A percentile compares a stretch with the other conserved stretches of the same genome.
phyloP scores from a whole-genome alignment of 768 basidiomycete species.

The Podaxis pistillaris region DNA sequence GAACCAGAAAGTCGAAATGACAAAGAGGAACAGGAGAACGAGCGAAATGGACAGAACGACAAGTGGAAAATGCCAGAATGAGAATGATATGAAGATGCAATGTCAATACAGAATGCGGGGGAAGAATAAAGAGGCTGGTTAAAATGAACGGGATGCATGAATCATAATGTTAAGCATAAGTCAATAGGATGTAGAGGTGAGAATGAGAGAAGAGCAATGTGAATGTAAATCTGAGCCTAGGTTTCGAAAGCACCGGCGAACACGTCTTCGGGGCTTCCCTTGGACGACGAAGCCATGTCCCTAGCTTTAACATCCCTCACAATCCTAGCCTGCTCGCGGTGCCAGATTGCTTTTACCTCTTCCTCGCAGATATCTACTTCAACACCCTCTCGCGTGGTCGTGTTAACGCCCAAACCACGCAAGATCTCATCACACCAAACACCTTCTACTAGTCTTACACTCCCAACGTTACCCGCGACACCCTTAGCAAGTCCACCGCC shows the following conservation, averaged over 20 bases:
- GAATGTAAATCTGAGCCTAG: background rate
- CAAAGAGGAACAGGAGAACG: background rate
- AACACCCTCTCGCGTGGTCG: conserved; percentile 16
- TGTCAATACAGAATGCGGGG: conserved; percentile 5
- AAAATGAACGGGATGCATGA: conserved; percentile 15
- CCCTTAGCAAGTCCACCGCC: conserved; percentile 33
- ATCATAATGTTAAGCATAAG: conserved; percentile 16
- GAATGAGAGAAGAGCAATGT: background rate
- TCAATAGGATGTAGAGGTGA: background rate
- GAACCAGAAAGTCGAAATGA: background rate
- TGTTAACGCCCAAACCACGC: conserved; percentile 61
- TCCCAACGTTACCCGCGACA: conserved; percentile 35
- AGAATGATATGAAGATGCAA: conserved; percentile 8
- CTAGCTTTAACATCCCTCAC: conserved; percentile 15
- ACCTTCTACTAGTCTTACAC: conserved; percentile 59
- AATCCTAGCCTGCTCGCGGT: conserved; percentile 17
- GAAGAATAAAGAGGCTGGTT: background rate
- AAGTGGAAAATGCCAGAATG: conserved; percentile 8
- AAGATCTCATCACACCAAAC: conserved; percentile 67
- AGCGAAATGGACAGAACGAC: conserved; percentile 3
- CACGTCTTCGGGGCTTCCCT: conserved; percentile 10
- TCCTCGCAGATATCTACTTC: conserved; percentile 42
- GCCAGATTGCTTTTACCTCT: conserved; percentile 30
- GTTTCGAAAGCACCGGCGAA: conserved; percentile 19
- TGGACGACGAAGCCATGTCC: conserved; percentile 4